These are phyloP conservation scores for Suillus spraguei DNA, from an alignment of 768 basidiomycete species.

Conservation along the genomic window DNA sequence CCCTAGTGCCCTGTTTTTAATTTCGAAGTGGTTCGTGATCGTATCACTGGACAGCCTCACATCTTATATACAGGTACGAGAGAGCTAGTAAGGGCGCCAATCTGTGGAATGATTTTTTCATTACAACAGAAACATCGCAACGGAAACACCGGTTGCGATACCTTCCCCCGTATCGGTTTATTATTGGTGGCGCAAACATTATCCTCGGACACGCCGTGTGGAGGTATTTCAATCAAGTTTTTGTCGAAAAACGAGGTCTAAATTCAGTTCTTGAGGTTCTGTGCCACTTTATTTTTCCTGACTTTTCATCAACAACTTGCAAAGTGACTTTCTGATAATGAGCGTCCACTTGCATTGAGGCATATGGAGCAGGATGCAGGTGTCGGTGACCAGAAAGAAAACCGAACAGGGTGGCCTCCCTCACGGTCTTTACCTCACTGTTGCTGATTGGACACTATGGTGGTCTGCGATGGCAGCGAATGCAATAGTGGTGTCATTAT, in stretches of 20 bases:
- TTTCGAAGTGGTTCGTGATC: constrained; percentile 36
- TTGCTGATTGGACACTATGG: constrained; percentile 84
- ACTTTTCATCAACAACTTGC: constrained; percentile 41
- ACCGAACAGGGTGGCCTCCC: constrained; percentile 41
- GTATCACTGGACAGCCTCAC: constrained; percentile 28
- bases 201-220: constrained; percentile 52
- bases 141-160: constrained; percentile 55
- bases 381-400: constrained; percentile 54
- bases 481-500: constrained; percentile 47
- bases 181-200: constrained; percentile 50
- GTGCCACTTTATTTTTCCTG: constrained; percentile 50
- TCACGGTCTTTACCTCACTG: constrained; percentile 58
- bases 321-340: constrained; percentile 38
- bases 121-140: neutral
- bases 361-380: constrained; percentile 70
- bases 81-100: constrained; percentile 30
- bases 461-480: constrained; percentile 61
- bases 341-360: constrained; percentile 49
- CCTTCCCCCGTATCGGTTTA: constrained; percentile 55
- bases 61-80: constrained; percentile 40
- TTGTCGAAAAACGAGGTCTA: constrained; percentile 4
- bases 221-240: constrained; percentile 37
- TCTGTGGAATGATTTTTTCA: neutral
- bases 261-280: constrained; percentile 36
- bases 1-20: constrained; percentile 44